Base-by-base conservation (phyloP, 1,284 basidiomycete genomes). In the Sporisorium reilianum region DNA sequence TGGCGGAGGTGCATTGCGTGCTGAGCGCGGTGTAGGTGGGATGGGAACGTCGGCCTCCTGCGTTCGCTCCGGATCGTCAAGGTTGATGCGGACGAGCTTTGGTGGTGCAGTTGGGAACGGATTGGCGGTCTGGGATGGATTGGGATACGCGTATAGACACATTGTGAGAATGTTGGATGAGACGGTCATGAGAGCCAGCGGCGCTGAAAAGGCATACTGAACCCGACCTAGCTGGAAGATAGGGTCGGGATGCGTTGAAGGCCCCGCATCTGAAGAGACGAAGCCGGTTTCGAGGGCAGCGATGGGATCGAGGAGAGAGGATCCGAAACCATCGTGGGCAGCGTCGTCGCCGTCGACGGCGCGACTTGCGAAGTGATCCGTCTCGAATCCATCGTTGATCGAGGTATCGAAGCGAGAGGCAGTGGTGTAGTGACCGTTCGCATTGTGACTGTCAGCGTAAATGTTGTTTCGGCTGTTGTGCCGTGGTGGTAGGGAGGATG, bases 221-320 rank as follows among this genome's bases (percentile, higher is more conserved):
- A 84, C 82, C 2, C 81, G 55, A 18, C 81, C 83, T 3, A 84
- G 70, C 52, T 82, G 76, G 41, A 84, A 84, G 62, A 84, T 77
- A 32, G 82, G 81, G 14, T 71, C 55, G 0, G 63, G 30, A 16
- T 69, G 36, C 0, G 64, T 55, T 6, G 57, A 64, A 7, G 69
- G 58, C 8, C 72, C 68, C 1, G 75, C 58, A 53, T 80, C 75
- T 4, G 63, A 67, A 10, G 80, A 81, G 28, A 81, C 40, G 55
- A 80, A 82, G 25, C 80, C 80, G 5, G 80, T 82, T 63, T 82
- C 80, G 60, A 81, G 61, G 0, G 74, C 61, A 9, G 74, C 68
- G 22, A 76, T 68, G 16, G 74, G 74, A 26, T 75, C 73, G 12
- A 75, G 68, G 16, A 64, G n/a, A 1, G 61, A 42, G 6, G 67